Conservation (phyloP, 257 asterid genomes). For the Vinca minor region DNA sequence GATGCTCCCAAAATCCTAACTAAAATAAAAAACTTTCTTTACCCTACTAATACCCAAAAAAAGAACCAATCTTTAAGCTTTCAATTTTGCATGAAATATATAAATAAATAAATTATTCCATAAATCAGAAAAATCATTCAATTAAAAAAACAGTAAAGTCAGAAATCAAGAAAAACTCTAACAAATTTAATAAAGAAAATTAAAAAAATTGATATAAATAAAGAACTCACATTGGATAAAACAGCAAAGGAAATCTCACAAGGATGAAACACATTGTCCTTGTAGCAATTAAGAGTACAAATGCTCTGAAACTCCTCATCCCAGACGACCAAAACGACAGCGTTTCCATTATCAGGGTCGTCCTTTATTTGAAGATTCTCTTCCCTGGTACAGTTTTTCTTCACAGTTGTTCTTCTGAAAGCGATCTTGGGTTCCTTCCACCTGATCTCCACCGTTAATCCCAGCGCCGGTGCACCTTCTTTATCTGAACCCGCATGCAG, state of each 20-base stretch:
- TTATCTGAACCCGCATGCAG: constrained; percentile 52
- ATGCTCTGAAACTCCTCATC: constrained; percentile 67
- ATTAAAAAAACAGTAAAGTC: constrained; percentile 7
- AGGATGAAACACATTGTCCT: constrained; percentile 78
- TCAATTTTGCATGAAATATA: too few relatives aligned
- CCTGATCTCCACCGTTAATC: constrained; percentile 47
- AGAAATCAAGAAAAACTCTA: constrained; percentile 10
- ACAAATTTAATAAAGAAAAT: constrained; percentile 7
- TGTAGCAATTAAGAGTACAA: constrained; percentile 61
- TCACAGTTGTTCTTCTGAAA: constrained; percentile 44
- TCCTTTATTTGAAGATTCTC: constrained; percentile 22
- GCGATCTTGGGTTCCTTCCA: constrained; percentile 50
- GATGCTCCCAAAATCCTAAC: too few relatives aligned
- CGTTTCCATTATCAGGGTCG: constrained; percentile 21
- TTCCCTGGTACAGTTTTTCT: constrained; percentile 58
- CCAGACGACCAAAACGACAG: constrained; percentile 64
- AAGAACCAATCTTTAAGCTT: constrained; percentile 4
- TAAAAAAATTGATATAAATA: too few relatives aligned
- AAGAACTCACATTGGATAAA: constrained; percentile 67
- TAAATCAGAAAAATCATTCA: background rate
- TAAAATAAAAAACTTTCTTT: too few relatives aligned
- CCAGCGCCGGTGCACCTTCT: constrained; percentile 26
- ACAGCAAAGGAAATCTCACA: constrained; percentile 88
- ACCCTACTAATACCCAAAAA: too few relatives aligned
- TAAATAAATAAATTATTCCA: background rate